phyloP scores from a whole-genome alignment of 371 early-diverging fungal genomes.

The Enterocytospora artemiae region DNA sequence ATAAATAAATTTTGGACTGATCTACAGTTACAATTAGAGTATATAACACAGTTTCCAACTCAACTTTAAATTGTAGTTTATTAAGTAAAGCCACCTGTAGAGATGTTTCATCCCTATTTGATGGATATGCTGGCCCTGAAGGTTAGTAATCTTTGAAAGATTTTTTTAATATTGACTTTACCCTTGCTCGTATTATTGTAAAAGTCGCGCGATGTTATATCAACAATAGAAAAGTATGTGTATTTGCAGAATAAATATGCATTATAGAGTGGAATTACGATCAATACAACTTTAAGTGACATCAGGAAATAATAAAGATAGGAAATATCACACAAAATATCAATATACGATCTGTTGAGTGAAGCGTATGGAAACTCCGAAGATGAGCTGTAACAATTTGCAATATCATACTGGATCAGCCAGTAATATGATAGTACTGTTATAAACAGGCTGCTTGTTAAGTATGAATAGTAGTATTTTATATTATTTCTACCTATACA shows the following conservation, averaged over 20 bases:
- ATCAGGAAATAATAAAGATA: neutral
- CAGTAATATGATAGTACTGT: neutral
- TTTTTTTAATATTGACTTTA: neutral
- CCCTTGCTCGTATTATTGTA: neutral
- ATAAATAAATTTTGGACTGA: too few species aligned
- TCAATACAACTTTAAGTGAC: neutral
- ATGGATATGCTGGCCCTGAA: neutral
- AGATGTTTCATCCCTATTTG: too few species aligned
- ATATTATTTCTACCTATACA: constrained; percentile 55
- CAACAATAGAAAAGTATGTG: neutral
- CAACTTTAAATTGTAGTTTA: too few species aligned
- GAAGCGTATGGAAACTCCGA: too few species aligned
- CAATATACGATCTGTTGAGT: too few species aligned
- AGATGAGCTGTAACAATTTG: too few species aligned
- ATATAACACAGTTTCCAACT: neutral
- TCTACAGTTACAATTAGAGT: constrained; percentile 2
- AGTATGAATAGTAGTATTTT: constrained; percentile 18
- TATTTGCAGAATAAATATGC: neutral
- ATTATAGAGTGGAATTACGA: neutral
- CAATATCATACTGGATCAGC: too few species aligned
- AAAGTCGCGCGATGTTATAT: neutral
- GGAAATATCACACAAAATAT: too few species aligned
- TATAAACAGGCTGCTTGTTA: neutral
- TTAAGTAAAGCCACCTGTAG: too few species aligned
- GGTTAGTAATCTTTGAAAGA: neutral